Base-by-base conservation (phyloP, 2,329 filamentous ascomycete genomes). In the Phialemoniopsis sp. region DNA sequence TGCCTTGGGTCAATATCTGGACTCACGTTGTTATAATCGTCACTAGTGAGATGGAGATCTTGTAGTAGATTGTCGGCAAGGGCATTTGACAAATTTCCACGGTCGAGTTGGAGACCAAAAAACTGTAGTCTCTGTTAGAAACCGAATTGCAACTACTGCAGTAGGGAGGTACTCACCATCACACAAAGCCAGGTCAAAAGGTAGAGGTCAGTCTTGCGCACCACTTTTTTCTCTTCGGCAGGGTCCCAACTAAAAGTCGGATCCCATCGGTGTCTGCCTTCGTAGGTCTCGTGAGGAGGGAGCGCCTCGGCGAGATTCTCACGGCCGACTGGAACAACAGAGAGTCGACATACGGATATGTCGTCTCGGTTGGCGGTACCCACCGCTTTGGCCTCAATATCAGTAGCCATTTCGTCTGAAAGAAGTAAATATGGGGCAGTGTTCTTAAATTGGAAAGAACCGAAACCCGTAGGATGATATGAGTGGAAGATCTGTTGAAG, bases 21-120 rank as follows among this genome's bases (percentile, higher is more conserved):
- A 36, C 29, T 18, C 26, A 63, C 63, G 50, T 78, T 70, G 46
- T 80, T 80, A 53, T 77, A 79, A 43, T 78, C 71, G 52, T 76
- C 65, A 9, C 63, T 69, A 1, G 55, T 68, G 41, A 74, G 41
- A 1, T 59, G 53, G 19, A 73, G 54, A 40, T 81, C 82, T 35
- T 56, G 61, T 8, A 86, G 64, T 50, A 85, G 67, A 48, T 79
- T 76, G 52, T 84, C 80, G 2, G 76, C 78, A 21, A 79, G 60
- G 4, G 79, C 80, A 48, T 81, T 80, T 39, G 66, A 68, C 51
- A 85, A 61, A 50, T 85, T 85, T 37, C 78, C 78, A 35, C 81
- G 66, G 53, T 83, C 80, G 8, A 84, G 61, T 51, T 84, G 78
- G 5, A 84, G 63, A 0, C 76, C 76, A 41, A 83, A 81, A 58